phyloP scores from a whole-genome alignment of 495 filamentous ascomycete genomes.

The Lasiosphaeris hirsuta region DNA sequence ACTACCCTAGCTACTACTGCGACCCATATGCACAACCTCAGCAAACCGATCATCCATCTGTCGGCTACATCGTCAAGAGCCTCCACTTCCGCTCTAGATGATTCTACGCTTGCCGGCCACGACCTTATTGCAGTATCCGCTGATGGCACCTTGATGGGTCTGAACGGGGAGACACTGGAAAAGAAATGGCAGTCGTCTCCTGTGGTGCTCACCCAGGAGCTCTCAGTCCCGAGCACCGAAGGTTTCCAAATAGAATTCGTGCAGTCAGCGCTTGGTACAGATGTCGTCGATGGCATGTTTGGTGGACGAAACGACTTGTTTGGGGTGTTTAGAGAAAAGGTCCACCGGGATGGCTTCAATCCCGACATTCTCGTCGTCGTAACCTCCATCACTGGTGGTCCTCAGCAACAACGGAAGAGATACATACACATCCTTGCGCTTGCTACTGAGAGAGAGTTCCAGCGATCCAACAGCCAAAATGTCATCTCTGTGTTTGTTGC shows the following conservation, averaged over 20 bases:
- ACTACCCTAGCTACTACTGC: conserved; percentile 42
- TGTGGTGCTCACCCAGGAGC: conserved; percentile 35
- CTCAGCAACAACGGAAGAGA: conserved; percentile 17
- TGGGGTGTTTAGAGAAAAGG: conserved; percentile 36
- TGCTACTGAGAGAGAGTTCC: conserved; percentile 27
- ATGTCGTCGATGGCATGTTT: conserved; percentile 44
- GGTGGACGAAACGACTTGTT: conserved; percentile 38
- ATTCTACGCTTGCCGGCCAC: conserved; percentile 14
- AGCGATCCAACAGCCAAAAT: conserved; percentile 18
- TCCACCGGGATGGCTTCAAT: conserved; percentile 38
- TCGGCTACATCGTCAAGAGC: conserved; percentile 24
- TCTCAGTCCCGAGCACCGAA: conserved; percentile 24
- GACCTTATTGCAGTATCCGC: conserved; percentile 38
- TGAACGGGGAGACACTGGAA: conserved; percentile 41
- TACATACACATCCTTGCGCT: conserved; percentile 47
- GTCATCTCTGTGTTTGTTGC: conserved; percentile 26
- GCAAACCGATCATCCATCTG: conserved; percentile 27
- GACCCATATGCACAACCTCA: conserved; percentile 16
- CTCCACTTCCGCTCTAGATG: conserved; percentile 7
- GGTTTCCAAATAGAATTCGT: conserved; percentile 40
- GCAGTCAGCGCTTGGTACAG: conserved; percentile 32
- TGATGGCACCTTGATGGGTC: conserved; percentile 37
- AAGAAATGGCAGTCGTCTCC: conserved; percentile 38
- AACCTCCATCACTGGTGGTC: conserved; percentile 23
- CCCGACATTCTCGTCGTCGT: conserved; percentile 48